Base-by-base conservation (phyloP, 108 stramenopile genomes). In the Heterococcus sp. region DNA sequence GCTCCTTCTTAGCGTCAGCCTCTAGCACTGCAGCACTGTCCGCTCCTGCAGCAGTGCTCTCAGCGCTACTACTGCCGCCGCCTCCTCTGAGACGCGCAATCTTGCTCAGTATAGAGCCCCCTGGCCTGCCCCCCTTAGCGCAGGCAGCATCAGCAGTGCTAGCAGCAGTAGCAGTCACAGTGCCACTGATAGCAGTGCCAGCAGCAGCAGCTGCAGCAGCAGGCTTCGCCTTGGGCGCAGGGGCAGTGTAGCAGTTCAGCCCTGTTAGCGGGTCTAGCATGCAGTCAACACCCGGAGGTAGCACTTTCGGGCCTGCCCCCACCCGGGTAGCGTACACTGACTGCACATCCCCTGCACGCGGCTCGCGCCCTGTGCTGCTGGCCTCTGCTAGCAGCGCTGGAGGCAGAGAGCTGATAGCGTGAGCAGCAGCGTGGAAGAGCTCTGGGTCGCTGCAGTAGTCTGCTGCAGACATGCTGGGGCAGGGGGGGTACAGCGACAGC, bases 401-500 rank as follows among this genome's bases (percentile, higher is more conserved):
- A n/a, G n/a, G n/a, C n/a, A n/a, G n/a, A n/a, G n/a, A n/a, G n/a
- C n/a, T n/a, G n/a, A n/a, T n/a, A n/a, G n/a, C n/a, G n/a, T n/a
- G n/a, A n/a, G n/a, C n/a, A n/a, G n/a, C n/a, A n/a, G n/a, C n/a
- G n/a, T n/a, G n/a, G n/a, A n/a, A n/a, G n/a, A n/a, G 46, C 46
- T 8, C 46, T 21, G 46, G 14, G 46, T 58, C 46, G 46, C 46
- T 58, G 46, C 46, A 58, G n/a, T n/a, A n/a, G n/a, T n/a, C n/a
- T n/a, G n/a, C n/a, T 21, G 46, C 46, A 21, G 46, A 21, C 46
- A 21, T 21, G 32, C 69, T 37, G 5, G 2, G 69, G 32, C 71
- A 38, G 0, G 66, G 71, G 31, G 80, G 76, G 66, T 76, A 78
- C 37, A 74, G 72, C 32, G 30, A 34, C 66, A 82, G 67, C 11